Conservation (phyloP, 768 basidiomycete species). For the Phanerodontia chrysosporium region DNA sequence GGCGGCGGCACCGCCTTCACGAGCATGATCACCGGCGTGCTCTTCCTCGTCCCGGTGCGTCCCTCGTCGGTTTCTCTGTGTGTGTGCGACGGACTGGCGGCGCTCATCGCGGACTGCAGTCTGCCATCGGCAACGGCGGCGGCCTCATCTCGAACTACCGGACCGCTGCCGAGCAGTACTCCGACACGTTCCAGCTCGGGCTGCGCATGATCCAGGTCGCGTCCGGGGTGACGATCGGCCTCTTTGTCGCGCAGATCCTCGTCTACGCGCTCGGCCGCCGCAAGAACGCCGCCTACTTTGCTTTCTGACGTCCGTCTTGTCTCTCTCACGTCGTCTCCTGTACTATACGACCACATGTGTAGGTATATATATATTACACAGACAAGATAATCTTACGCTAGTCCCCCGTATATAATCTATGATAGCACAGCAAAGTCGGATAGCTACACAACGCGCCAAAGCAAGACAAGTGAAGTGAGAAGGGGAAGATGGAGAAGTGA, state of each 20-base stretch:
- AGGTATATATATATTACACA: constrained; percentile 4
- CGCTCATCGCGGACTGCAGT: constrained; percentile 45
- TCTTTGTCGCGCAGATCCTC: constrained; percentile 76
- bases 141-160: constrained; percentile 59
- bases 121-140: constrained; percentile 72
- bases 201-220: constrained; percentile 82
- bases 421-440: background rate
- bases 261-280: constrained; percentile 74
- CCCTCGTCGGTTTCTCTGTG: background rate
- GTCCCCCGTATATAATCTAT: background rate
- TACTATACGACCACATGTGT: background rate
- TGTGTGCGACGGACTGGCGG: constrained; percentile 10
- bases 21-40: constrained; percentile 89
- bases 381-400: background rate
- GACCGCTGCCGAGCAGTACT: constrained; percentile 64
- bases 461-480: background rate
- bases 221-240: constrained; percentile 79
- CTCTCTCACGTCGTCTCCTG: background rate
- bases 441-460: background rate
- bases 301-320: constrained; percentile 43
- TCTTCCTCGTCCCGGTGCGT: constrained; percentile 84
- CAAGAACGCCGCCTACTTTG: constrained; percentile 72
- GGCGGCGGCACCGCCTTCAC: constrained; percentile 82
- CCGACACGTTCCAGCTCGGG: constrained; percentile 74
- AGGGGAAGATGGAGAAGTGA: background rate